A percentile compares a stretch with the other conserved stretches of the same genome.
Evolutionary conservation across 2,329 filamentous ascomycete species (phyloP).

Genomic region (Cladophialophora chaetospira): DNA sequence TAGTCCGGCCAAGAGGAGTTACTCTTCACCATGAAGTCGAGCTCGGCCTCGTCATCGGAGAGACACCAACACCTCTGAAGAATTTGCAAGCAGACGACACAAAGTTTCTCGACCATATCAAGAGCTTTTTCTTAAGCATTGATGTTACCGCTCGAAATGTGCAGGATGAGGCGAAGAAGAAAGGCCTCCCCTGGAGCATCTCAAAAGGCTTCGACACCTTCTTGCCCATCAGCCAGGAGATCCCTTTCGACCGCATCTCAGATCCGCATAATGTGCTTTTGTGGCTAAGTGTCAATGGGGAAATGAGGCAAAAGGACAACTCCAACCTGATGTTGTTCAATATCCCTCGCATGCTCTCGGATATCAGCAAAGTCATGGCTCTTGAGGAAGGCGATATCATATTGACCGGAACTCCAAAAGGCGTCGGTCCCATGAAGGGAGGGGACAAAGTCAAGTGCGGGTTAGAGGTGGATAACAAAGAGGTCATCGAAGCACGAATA

Average conservation of each 20-base stretch:
- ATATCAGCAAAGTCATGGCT: conserved; percentile 94
- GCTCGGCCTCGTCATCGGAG: conserved; percentile 75
- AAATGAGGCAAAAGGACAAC: conserved; percentile 77
- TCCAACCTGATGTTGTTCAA: conserved; percentile 94
- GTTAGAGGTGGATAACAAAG: conserved; percentile 75
- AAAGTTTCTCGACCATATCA: conserved; percentile 78
- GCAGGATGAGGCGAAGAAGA: conserved; percentile 95
- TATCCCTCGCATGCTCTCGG: conserved; percentile 82
- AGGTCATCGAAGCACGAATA: conserved; percentile 80
- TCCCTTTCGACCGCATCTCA: conserved; percentile 75
- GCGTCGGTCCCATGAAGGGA: conserved; percentile 80
- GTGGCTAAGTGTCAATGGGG: conserved; percentile 79
- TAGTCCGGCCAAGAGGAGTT: conserved; percentile 79
- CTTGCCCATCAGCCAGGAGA: conserved; percentile 79
- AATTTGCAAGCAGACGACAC: conserved; percentile 64
- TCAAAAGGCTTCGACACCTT: conserved; percentile 99
- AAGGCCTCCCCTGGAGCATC: conserved; percentile 93
- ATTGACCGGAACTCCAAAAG: conserved; percentile 95
- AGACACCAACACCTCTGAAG: conserved; percentile 67
- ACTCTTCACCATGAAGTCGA: conserved; percentile 94
- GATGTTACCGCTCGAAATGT: conserved; percentile 97
- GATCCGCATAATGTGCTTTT: conserved; percentile 88
- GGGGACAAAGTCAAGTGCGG: conserved; percentile 88
- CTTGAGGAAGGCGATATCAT: conserved; percentile 90
- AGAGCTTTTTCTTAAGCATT: conserved; percentile 84